phyloP scores from a whole-genome alignment of 31 red algal species.

The Bonnemaisonia californica region DNA sequence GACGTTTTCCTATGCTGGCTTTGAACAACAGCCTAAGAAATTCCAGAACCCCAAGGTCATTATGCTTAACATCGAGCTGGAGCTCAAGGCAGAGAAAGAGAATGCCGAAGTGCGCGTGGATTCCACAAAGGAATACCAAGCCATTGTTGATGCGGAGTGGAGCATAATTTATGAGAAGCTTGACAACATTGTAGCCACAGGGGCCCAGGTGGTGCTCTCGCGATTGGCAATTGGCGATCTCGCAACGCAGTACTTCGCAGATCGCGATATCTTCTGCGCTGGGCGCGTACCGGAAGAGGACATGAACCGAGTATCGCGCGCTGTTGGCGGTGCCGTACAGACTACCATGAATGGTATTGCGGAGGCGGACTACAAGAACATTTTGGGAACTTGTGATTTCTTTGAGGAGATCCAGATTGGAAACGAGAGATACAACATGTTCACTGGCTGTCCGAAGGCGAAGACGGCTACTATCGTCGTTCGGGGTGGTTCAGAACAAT shows the following conservation, averaged over 20 bases:
- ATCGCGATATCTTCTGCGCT: conserved; percentile 98
- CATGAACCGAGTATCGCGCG: conserved; percentile 84
- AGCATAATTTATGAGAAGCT: conserved; percentile 99
- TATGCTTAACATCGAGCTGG: conserved; percentile 97
- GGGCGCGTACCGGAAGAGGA: conserved; percentile 92
- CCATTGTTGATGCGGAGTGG: conserved; percentile 99
- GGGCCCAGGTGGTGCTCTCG: conserved; percentile 92
- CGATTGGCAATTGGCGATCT: conserved; percentile 97
- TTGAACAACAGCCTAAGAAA: conserved; percentile 99
- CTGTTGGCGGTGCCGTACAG: conserved; percentile 92
- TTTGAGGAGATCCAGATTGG: conserved; percentile 98
- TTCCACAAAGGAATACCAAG: conserved; percentile 94
- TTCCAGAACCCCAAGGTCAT: conserved; percentile 92
- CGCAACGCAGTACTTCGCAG: conserved; percentile 99
- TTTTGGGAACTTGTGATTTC: conserved; percentile 85
- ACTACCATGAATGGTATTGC: conserved; percentile 88
- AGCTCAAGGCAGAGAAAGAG: conserved; percentile 99
- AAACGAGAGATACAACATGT: conserved; percentile 96
- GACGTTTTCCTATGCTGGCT: conserved; percentile 99
- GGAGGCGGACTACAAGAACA: conserved; percentile 60
- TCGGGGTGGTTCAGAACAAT: conserved; percentile 98
- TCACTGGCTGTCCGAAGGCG: conserved; percentile 90
- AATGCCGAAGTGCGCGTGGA: conserved; percentile 98
- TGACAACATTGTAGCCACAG: conserved; percentile 84
- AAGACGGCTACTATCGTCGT: conserved; percentile 95